Evolutionary conservation across 176 grass and related monocot species (phyloP).

Genomic region (Phoenix roebelenii): DNA sequence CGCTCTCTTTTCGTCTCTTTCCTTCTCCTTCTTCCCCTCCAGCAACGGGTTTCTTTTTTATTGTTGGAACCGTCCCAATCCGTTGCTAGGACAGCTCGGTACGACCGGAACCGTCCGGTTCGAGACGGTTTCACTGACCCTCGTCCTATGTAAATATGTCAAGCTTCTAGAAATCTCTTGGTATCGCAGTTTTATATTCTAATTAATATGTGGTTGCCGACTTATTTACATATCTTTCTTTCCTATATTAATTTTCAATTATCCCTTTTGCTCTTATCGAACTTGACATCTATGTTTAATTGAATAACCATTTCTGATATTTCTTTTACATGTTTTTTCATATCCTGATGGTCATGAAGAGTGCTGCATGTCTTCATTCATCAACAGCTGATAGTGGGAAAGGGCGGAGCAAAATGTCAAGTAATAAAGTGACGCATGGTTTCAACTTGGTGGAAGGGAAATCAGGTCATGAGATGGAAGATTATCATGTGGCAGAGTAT

Average conservation of each 20-base stretch:
- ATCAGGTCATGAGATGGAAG: constrained; percentile 98
- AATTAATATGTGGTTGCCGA: neutral
- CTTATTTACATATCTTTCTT: neutral
- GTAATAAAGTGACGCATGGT: constrained; percentile 80
- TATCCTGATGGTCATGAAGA: constrained; percentile 31
- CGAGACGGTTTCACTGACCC: too few species aligned
- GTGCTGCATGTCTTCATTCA: constrained; percentile 59
- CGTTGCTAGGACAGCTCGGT: too few species aligned
- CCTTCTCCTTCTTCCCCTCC: too few species aligned
- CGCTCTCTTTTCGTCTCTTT: too few species aligned
- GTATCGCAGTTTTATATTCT: too few species aligned
- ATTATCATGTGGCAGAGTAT: constrained; percentile 90
- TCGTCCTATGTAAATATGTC: too few species aligned
- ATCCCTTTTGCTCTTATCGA: too few species aligned
- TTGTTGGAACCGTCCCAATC: too few species aligned
- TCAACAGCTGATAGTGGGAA: constrained; percentile 72
- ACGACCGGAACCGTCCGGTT: too few species aligned
- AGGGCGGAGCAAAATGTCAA: constrained; percentile 80
- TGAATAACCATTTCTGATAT: constrained; percentile 2
- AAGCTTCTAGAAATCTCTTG: too few species aligned
- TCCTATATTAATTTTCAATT: too few species aligned
- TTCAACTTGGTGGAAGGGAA: constrained; percentile 98
- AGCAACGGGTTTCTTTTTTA: too few species aligned
- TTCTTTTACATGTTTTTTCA: constrained; percentile 16
- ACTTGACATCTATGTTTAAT: neutral